Percentiles rank a stretch among this genome's conserved stretches.
Evolutionary conservation across 129 eudicot genomes (phyloP).

Genomic region (Lactuca sativa): DNA sequence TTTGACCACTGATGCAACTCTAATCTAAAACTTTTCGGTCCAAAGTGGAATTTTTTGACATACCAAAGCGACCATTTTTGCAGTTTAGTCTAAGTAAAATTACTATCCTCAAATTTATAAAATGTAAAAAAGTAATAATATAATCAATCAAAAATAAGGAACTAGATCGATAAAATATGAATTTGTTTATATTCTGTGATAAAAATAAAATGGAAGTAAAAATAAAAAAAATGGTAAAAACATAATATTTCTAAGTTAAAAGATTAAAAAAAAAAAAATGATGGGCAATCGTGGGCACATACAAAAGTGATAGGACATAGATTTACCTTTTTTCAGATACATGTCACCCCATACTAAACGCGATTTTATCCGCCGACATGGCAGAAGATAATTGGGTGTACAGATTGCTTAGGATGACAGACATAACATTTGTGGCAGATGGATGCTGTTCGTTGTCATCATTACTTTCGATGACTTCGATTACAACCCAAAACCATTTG

Average conservation of each 20-base stretch:
- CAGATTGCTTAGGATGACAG: constrained; percentile 19
- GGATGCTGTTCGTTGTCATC: constrained; percentile 14
- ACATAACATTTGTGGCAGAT: constrained; percentile 23
- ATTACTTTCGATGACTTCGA: too few relatives aligned
- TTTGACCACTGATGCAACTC: too few relatives aligned
- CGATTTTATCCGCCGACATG: constrained; percentile 34
- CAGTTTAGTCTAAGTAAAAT: too few relatives aligned
- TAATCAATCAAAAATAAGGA: too few relatives aligned
- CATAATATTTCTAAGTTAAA: not conserved
- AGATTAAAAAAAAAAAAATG: not conserved
- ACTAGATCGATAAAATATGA: too few relatives aligned
- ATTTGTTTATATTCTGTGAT: too few relatives aligned
- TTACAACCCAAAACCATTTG: too few relatives aligned
- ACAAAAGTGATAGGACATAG: constrained; percentile 25
- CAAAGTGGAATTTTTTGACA: too few relatives aligned
- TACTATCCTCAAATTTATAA: too few relatives aligned
- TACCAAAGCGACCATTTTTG: too few relatives aligned
- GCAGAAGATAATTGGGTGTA: constrained; percentile 1
- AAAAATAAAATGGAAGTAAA: not conserved
- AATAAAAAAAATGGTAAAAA: not conserved
- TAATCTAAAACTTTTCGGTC: too few relatives aligned
- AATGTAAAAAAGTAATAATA: too few relatives aligned
- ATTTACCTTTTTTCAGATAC: constrained; percentile 22
- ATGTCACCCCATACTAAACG: constrained; percentile 27
- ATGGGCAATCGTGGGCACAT: constrained; percentile 26